Percentiles rank a stretch among this genome's conserved stretches.
phyloP scores from a whole-genome alignment of 2,329 filamentous ascomycete genomes.

The Bipolaris victoriae region DNA sequence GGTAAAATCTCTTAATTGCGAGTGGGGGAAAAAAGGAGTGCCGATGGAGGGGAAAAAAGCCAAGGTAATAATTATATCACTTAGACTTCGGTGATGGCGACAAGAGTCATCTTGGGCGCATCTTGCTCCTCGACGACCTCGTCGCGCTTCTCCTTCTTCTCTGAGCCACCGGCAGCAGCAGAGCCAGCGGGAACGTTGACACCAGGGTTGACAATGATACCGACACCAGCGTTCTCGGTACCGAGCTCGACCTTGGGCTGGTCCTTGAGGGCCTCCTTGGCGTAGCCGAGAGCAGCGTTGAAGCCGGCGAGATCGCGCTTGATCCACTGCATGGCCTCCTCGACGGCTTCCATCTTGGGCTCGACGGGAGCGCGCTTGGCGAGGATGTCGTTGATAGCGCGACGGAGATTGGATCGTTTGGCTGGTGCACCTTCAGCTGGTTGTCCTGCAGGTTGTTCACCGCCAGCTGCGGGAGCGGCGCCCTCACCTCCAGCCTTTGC shows the following conservation, averaged over 20 bases:
- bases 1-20: not conserved
- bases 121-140: slow-evolving; percentile 42
- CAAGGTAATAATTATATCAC: slow-evolving; percentile 7
- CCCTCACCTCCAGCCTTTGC: slow-evolving; percentile 27
- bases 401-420: slow-evolving; percentile 36
- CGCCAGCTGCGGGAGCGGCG: slow-evolving; percentile 14
- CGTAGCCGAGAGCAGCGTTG: slow-evolving; percentile 56
- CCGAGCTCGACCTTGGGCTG: slow-evolving; percentile 58
- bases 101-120: slow-evolving; percentile 49
- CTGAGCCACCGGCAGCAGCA: slow-evolving; percentile 44
- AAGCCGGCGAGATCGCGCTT: slow-evolving; percentile 59
- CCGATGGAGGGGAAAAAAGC: not conserved
- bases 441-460: slow-evolving; percentile 27
- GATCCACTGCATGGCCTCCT: slow-evolving; percentile 47
- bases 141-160: slow-evolving; percentile 32
- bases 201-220: slow-evolving; percentile 48
- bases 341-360: slow-evolving; percentile 40
- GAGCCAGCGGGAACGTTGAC: slow-evolving; percentile 47
- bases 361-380: slow-evolving; percentile 35
- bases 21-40: not conserved
- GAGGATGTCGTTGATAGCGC: slow-evolving; percentile 34
- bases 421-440: slow-evolving; percentile 37
- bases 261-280: slow-evolving; percentile 55
- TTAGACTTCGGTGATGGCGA: slow-evolving; percentile 49
- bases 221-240: slow-evolving; percentile 54